Evolutionary conservation across 371 early-diverging fungal genomes (phyloP).

Genomic region (Blastocladiella emersonii): DNA sequence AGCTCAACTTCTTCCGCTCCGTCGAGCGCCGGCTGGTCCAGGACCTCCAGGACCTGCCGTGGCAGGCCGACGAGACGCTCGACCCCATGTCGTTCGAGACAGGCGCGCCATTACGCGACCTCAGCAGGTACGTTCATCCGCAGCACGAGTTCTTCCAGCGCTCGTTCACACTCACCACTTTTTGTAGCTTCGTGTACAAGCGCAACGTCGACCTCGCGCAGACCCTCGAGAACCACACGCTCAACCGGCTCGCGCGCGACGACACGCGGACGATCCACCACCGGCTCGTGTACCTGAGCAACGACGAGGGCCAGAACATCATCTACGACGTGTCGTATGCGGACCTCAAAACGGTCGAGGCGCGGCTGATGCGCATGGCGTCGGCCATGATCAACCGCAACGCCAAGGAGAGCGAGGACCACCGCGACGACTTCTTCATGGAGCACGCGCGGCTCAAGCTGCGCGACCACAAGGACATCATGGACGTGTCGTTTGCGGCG

Average conservation of each 20-base stretch:
- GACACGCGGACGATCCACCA: slow-evolving; percentile 19
- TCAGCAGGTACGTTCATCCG: background rate
- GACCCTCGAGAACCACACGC: background rate
- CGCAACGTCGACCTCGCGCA: background rate
- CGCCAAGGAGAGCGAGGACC: slow-evolving; percentile 9
- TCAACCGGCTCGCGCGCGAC: slow-evolving; percentile 14
- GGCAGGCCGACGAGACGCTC: background rate
- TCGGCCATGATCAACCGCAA: slow-evolving; percentile 28
- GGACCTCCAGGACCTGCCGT: background rate
- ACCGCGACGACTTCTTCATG: background rate
- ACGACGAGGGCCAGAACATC: slow-evolving; percentile 20
- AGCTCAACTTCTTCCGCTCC: slow-evolving; percentile 35
- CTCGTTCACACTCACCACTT: slow-evolving; percentile 6
- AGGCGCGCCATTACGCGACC: background rate
- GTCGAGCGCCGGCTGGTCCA: slow-evolving; percentile 21
- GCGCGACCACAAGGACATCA: slow-evolving; percentile 11
- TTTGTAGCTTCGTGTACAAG: slow-evolving; percentile 8
- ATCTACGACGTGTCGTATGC: slow-evolving; percentile 29
- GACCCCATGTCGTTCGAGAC: background rate
- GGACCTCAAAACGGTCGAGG: slow-evolving; percentile 27
- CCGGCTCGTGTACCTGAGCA: slow-evolving; percentile 15
- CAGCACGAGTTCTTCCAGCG: background rate
- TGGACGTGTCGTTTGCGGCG: slow-evolving; percentile 25
- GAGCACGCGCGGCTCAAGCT: background rate
- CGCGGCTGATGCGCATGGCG: slow-evolving; percentile 21